Base-by-base conservation (phyloP, 225 moss, liverwort and hornwort genomes). In the Sphagnum contortum region DNA sequence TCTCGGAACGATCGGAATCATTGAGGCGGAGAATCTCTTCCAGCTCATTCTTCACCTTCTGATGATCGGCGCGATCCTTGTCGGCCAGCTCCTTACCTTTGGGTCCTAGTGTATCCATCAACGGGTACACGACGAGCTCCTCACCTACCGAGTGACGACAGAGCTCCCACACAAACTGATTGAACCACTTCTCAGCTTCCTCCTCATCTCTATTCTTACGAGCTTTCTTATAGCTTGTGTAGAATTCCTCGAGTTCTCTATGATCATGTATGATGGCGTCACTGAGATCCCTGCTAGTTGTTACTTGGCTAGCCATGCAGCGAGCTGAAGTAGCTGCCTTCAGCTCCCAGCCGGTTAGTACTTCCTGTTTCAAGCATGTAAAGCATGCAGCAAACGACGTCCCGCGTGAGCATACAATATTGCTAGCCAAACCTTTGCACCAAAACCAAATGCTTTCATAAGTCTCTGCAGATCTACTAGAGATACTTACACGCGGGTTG, bases 161-260 rank as follows among this genome's bases (percentile, higher is more conserved):
- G 45, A 76, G 70, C 64, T 80, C 80, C 80, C 73, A 76, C 66
- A 76, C 53, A 60, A 69, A 80, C 64, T 80, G 72, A 60, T 80
- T 67, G 67, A 72, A 72, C 80, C 73, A 80, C 53, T 80, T 80
- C 49, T 62, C 64, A 1, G 72, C 66, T 63, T 76, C 76, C 45
- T 52, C 2, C 13, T 69, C 6, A 12, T 71, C 64, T 47, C 65
- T 53, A 14, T 53, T 4, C 55, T 63, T 12, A 57, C 65, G 69
- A 2, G 73, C 73, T 47, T 66, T 66, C 54, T 69, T 72, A 64
- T 69, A 77, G 50, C 65, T 77, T 7, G 68, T 45, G 55, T 68
- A 77, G 3, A 49, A 63, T 9, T 68, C 64, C 59, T 69, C 64
- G 55, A 72, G 61, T 59, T 72, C 76, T 45, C 29, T 14, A 64